Evolutionary conservation across 192 early-diverging fungal genomes (phyloP), one percentile per base, ranked within the genome.

Genomic region (Rhizoclosmatium globosum): DNA sequence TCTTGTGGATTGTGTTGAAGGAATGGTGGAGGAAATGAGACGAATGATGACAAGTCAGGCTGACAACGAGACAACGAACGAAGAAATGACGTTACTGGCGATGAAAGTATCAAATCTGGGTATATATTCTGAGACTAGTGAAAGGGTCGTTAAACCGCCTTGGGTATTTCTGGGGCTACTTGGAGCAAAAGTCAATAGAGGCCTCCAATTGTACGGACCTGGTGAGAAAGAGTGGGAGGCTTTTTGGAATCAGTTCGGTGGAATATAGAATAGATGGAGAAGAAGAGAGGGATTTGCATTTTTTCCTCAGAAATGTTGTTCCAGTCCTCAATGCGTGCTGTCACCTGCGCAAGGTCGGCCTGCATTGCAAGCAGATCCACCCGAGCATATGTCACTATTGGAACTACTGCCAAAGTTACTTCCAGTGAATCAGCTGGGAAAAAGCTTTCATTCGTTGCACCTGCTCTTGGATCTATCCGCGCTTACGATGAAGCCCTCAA

Each of bases 401-500:
- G 39, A 68, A 17, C 65, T 11, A 17, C 23, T 6, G 9, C 60
- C 9, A 62, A 62, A 23, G 15, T 64, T 7, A 21, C 9, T 21
- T 9, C 9, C 9, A 6, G 9, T 6, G 61, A 64, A 17, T 7
- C 61, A 7, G 11, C n/a, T 11, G 53, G 53, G 31, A 64, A 64
- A 39, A 64, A 53, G 15, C 44, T 19, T 7, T 15, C 21, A 13
- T 77, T 56, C 47, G 50, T 43, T 15, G 64, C 39, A 21, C 75
- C 75, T 2, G 64, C n/a, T n/a, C 75, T 56, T 42, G 48, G 53
- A n/a, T 43, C 17, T 45, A 9, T 77, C 39, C 62, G 43, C 11
- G 75, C 64, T 2, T 77, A 77, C 75, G 75, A 77, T 45, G 64
- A 68, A 39, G 75, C 75, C 48, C 31, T 77, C 31, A 47, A 21